Percentiles rank a stretch among this genome's conserved stretches.
phyloP scores from a whole-genome alignment of 2,329 filamentous ascomycete species.

The Exophiala viscosa region DNA sequence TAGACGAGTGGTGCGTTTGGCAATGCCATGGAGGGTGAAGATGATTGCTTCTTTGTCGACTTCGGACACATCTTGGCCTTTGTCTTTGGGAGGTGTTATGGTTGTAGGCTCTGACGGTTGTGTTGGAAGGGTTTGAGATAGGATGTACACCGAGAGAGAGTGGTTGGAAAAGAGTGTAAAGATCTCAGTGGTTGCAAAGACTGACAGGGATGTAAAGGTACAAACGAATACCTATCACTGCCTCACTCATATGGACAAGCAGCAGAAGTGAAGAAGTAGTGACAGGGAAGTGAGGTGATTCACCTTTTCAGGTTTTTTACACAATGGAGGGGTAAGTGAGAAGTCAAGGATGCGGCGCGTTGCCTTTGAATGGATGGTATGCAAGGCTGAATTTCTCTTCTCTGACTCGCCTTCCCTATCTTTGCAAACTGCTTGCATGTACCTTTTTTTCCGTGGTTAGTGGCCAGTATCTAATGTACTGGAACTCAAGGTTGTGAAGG shows the following conservation, averaged over 20 bases:
- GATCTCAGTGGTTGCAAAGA: not conserved
- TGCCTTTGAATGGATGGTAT: too few species aligned
- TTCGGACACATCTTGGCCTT: not conserved
- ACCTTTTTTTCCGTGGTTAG: too few species aligned
- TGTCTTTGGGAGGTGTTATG: too few species aligned
- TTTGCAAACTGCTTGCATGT: too few species aligned
- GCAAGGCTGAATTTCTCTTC: too few species aligned
- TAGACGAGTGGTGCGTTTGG: slow-evolving; percentile 24
- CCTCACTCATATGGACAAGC: not conserved
- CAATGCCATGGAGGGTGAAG: not conserved
- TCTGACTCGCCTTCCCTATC: too few species aligned
- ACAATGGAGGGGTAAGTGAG: too few species aligned
- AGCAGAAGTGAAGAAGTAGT: not conserved
- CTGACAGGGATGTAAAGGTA: not conserved
- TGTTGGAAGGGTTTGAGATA: not conserved
- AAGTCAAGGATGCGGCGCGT: too few species aligned
- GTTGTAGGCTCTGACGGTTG: not conserved
- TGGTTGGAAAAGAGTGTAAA: not conserved
- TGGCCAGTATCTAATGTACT: too few species aligned
- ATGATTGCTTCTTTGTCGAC: slow-evolving; percentile 17
- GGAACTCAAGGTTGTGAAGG: too few species aligned
- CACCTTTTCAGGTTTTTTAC: too few species aligned
- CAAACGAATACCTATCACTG: not conserved
- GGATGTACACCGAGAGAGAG: not conserved
- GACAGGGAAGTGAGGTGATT: not conserved